Conservation (phyloP, 352 stramenopile species). For the Phytopythium delawarense region DNA sequence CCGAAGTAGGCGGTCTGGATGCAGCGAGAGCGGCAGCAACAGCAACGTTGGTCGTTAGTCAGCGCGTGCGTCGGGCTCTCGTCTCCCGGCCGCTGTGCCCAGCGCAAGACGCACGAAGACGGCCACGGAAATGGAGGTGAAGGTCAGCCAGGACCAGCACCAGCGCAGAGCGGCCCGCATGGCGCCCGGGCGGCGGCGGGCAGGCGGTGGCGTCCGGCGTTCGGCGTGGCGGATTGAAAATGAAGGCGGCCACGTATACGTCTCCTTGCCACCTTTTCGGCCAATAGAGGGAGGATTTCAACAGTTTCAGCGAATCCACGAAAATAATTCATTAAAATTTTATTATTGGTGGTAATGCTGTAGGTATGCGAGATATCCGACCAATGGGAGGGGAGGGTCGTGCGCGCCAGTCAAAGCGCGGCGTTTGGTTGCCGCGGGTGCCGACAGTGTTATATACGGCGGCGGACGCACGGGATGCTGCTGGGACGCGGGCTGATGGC, state of each 20-base stretch:
- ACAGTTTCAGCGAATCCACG: no score
- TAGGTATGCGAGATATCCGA: not conserved
- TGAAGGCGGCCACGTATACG: no score
- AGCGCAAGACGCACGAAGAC: conserved; percentile 44
- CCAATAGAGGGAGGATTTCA: no score
- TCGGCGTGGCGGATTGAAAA: no score
- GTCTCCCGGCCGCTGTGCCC: not conserved
- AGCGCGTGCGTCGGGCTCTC: not conserved
- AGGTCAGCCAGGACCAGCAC: conserved; percentile 40
- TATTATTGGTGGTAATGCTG: not conserved
- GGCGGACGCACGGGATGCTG: conserved; percentile 31
- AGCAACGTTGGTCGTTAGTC: not conserved
- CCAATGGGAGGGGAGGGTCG: not conserved
- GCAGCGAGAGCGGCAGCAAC: not conserved
- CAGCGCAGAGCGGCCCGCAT: conserved; percentile 24
- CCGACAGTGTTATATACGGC: not conserved
- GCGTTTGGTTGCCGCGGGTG: not conserved
- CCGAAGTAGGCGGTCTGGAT: conserved; percentile 51
- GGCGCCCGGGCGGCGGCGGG: not conserved
- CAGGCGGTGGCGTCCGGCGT: not conserved
- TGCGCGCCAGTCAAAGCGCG: conserved; percentile 11
- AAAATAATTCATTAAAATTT: no score
- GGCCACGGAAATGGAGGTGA: conserved; percentile 52
- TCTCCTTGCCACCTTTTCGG: no score
- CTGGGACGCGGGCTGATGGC: conserved; percentile 51